Base-by-base conservation (phyloP, 305 asterid species). In the Caryopteris hybrid region DNA sequence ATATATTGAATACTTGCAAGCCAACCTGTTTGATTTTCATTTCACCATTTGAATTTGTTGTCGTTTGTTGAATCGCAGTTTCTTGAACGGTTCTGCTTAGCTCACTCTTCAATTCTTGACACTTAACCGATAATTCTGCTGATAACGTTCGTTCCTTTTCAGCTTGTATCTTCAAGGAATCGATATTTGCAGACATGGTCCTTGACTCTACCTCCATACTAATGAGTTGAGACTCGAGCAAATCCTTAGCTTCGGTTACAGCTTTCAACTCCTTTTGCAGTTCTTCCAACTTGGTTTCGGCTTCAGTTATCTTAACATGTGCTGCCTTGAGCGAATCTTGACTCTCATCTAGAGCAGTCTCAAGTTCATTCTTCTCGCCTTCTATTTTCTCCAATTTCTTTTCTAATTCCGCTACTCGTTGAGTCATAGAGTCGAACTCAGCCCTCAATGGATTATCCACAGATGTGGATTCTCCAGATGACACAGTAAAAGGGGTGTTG, bases 191-290 rank as follows among this genome's bases (percentile, higher is more conserved):
- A 61, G 88, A 75, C 71, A 80, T 56, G 42, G 81, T 83, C 57
- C 89, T 83, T 11, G 89, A 71, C 72, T 90, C 94, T 12, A 76
- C 86, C 68, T 90, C 92, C 89, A 82, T 68, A 36, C 76, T 78
- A 18, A 70, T 53, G 14, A 90, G 83, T 61, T 86, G 90, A 70
- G 75, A 69, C 52, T 86, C 88, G 1, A 88, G 89, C 69, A 74
- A 71, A 74, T 77, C 88, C 63, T 86, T 86, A 14, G 85, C 75
- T 70, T 88, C 88, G 13, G 69, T 79, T 39, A 74, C 78, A 1
- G 62, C 69, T 36, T 10, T 56, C 64, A 90, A 70, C 74, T 85
- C 90, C 64, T 79, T 82, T 48, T 79, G 84, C 75, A 90, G 73
- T 72, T 76, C 92, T 18, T 72, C 88, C 81, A 80, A 21, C 69